These are phyloP conservation scores for Coprinellus micaceus DNA, from an alignment of 768 basidiomycete genomes.

Conservation along the genomic window DNA sequence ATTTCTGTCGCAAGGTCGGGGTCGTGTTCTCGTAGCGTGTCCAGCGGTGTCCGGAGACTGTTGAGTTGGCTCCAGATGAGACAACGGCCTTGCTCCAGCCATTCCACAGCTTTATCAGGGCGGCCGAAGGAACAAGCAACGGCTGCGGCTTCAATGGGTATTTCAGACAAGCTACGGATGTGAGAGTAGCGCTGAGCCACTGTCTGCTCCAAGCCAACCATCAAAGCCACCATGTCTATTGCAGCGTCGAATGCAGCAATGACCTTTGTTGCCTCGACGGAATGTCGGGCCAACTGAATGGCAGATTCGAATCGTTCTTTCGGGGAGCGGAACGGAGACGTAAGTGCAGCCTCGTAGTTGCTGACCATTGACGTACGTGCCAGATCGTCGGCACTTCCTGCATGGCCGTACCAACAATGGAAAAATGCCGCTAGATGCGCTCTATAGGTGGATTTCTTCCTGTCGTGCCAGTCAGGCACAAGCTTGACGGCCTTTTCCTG, in stretches of 20 bases:
- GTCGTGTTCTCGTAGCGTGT: slow-evolving; percentile 10
- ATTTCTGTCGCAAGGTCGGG: slow-evolving; percentile 12
- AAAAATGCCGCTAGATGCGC: too few species aligned
- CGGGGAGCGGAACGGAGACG: too few species aligned
- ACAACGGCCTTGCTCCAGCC: slow-evolving; percentile 27
- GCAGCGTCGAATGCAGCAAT: background rate
- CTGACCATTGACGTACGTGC: too few species aligned
- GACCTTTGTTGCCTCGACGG: too few species aligned
- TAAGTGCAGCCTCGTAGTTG: too few species aligned
- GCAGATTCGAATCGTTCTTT: too few species aligned
- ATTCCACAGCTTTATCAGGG: slow-evolving; percentile 26
- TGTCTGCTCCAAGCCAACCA: slow-evolving; percentile 2
- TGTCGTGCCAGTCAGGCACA: background rate
- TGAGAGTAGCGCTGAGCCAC: background rate
- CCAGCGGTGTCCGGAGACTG: slow-evolving; percentile 12
- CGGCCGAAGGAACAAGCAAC: slow-evolving; percentile 20
- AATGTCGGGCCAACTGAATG: too few species aligned
- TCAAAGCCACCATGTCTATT: background rate
- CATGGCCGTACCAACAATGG: too few species aligned
- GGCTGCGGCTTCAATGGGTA: slow-evolving; percentile 17
- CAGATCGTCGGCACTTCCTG: too few species aligned
- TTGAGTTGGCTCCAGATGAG: slow-evolving; percentile 16
- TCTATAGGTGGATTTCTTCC: background rate
- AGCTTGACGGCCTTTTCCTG: background rate
- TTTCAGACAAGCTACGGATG: background rate